These are phyloP conservation scores for Colletotrichum tofieldiae DNA, from an alignment of 2,329 filamentous ascomycete genomes.

Conservation along the genomic window DNA sequence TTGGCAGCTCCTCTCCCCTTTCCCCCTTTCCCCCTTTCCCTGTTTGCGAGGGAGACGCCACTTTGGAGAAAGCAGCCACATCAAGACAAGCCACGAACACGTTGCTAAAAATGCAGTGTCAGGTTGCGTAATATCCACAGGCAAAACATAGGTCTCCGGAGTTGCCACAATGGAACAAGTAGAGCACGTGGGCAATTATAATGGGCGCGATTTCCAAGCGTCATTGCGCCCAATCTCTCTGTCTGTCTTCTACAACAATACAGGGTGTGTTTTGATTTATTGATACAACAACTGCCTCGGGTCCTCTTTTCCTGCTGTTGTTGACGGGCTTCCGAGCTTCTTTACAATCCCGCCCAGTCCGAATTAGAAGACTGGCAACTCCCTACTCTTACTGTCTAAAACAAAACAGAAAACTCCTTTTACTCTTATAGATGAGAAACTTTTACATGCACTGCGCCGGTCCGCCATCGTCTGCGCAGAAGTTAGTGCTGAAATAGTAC, in stretches of 20 bases:
- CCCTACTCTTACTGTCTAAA: conserved; percentile 1
- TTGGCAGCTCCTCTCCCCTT: no score
- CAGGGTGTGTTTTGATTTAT: background rate
- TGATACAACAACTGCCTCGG: background rate
- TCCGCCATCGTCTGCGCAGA: conserved; percentile 23
- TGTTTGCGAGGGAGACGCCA: no score
- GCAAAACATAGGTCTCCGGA: background rate
- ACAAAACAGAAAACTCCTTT: background rate
- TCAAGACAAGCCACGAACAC: background rate
- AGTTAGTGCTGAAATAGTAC: background rate
- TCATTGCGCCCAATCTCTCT: background rate
- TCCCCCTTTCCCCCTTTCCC: no score
- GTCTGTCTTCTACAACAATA: background rate
- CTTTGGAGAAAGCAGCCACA: background rate
- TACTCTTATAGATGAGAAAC: conserved; percentile 18
- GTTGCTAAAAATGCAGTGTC: background rate
- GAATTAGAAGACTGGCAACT: background rate
- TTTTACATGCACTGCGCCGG: conserved; percentile 40
- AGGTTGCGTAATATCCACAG: background rate
- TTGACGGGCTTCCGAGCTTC: background rate
- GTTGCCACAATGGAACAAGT: background rate
- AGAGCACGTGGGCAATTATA: background rate
- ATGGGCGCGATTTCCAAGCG: background rate
- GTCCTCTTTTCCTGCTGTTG: background rate
- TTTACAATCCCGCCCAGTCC: background rate